Evolutionary conservation across 306 rosid genomes (phyloP).

Genomic region (Gleditsia sinensis): DNA sequence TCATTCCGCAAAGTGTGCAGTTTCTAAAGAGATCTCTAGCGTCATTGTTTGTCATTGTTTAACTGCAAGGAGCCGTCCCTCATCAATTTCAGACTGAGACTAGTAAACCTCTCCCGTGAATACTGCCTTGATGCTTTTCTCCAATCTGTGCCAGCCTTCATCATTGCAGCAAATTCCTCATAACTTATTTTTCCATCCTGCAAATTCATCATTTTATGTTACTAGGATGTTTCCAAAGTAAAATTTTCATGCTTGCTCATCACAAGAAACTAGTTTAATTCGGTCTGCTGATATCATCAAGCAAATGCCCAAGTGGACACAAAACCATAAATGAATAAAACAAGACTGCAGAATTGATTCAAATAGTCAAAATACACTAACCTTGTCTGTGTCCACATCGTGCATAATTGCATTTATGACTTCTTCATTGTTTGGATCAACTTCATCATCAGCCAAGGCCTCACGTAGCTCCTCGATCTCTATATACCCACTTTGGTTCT

Average conservation of each 20-base stretch:
- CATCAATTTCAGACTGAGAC: slow-evolving; percentile 66
- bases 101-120: slow-evolving; percentile 86
- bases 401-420: slow-evolving; percentile 80
- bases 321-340: not conserved
- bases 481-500: slow-evolving; percentile 64
- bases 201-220: slow-evolving; percentile 28
- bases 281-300: not conserved
- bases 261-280: not conserved
- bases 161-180: slow-evolving; percentile 85
- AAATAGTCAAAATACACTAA: slow-evolving; percentile 30
- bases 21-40: slow-evolving; percentile 38
- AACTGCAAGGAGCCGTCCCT: slow-evolving; percentile 66
- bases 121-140: slow-evolving; percentile 95
- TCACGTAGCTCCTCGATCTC: slow-evolving; percentile 78
- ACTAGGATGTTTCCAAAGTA: not conserved
- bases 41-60: slow-evolving; percentile 29
- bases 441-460: slow-evolving; percentile 69
- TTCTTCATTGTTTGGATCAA: slow-evolving; percentile 69
- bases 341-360: not conserved
- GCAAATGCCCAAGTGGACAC: not conserved
- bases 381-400: slow-evolving; percentile 94
- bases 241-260: not conserved
- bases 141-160: slow-evolving; percentile 97
- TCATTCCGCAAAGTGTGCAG: slow-evolving; percentile 21
- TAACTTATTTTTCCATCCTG: slow-evolving; percentile 94